Percentiles rank a stretch among this genome's conserved stretches.
Conservation (phyloP, 129 eudicot species). For the Cynara cardunculus region DNA sequence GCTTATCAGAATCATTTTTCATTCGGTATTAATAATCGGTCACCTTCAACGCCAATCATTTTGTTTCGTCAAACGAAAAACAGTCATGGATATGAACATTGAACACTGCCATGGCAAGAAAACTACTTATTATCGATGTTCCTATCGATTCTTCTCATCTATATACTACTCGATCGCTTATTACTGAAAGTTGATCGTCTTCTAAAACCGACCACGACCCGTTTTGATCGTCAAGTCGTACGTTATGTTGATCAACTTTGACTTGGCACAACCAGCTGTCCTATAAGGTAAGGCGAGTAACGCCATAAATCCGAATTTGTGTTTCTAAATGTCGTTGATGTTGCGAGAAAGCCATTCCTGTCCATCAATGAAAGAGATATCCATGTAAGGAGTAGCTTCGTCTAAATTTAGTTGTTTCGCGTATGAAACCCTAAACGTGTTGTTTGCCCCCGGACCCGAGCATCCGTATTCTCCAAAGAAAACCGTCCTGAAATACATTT, state of each 20-base stretch:
- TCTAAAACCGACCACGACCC: not conserved
- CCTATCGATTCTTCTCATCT: not conserved
- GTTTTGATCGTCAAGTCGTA: not conserved
- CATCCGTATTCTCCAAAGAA: conserved; percentile 78
- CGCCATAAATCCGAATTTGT: not conserved
- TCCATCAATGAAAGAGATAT: conserved; percentile 69
- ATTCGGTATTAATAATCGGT: not conserved
- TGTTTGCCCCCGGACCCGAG: conserved; percentile 69
- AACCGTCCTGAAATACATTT: conserved; percentile 52
- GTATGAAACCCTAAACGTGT: conserved; percentile 53
- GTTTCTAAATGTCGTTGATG: conserved; percentile 12
- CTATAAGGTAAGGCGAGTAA: not conserved
- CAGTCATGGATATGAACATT: not conserved
- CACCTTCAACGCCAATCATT: not conserved
- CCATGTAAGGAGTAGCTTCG: conserved; percentile 59
- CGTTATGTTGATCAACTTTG: not conserved
- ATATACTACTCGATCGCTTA: not conserved
- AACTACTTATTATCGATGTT: not conserved
- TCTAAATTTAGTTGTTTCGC: conserved; percentile 48
- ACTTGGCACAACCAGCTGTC: not conserved
- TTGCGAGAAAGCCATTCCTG: conserved; percentile 60
- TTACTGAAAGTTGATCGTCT: not conserved
- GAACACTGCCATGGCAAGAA: not conserved
- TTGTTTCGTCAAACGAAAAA: not conserved
- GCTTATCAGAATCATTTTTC: not conserved